These are phyloP conservation scores for Albugo laibachii DNA, from an alignment of 352 stramenopile genomes.

Conservation along the genomic window DNA sequence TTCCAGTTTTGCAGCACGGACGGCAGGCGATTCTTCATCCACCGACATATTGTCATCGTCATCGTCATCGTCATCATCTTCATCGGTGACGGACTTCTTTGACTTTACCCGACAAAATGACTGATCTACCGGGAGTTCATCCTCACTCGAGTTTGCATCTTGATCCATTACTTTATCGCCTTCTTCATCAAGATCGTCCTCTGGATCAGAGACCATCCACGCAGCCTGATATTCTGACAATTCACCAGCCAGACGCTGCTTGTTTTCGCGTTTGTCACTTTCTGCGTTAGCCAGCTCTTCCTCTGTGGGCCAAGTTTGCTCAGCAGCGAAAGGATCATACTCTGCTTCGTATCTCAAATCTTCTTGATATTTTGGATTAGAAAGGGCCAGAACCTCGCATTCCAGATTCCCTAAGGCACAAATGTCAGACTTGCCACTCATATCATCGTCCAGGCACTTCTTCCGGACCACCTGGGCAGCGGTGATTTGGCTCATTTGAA, in stretches of 20 bases:
- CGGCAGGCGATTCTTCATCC: conserved; percentile 42
- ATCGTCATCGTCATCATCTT: conserved; percentile 32
- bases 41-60: conserved; percentile 64
- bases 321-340: conserved; percentile 88
- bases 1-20: conserved; percentile 14
- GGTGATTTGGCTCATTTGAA: conserved; percentile 67
- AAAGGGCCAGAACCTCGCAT: conserved; percentile 33
- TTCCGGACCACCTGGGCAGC: conserved; percentile 13
- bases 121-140: conserved; percentile 45
- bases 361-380: conserved; percentile 38
- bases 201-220: conserved; percentile 78
- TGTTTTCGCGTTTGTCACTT: conserved; percentile 35
- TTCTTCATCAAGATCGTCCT: conserved; percentile 15
- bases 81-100: conserved; percentile 17
- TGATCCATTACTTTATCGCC: conserved; percentile 45
- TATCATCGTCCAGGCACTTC: conserved; percentile 9
- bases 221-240: conserved; percentile 89
- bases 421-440: conserved; percentile 5
- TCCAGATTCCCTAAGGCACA: conserved; percentile 1
- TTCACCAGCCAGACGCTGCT: conserved; percentile 21
- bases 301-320: conserved; percentile 95
- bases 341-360: conserved; percentile 77
- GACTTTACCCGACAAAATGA: conserved; percentile 32
- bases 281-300: conserved; percentile 87
- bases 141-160: conserved; percentile 19